A percentile compares a stretch with the other conserved stretches of the same genome.
Conservation (phyloP, 116 monocot species). For the Zostera marina region DNA sequence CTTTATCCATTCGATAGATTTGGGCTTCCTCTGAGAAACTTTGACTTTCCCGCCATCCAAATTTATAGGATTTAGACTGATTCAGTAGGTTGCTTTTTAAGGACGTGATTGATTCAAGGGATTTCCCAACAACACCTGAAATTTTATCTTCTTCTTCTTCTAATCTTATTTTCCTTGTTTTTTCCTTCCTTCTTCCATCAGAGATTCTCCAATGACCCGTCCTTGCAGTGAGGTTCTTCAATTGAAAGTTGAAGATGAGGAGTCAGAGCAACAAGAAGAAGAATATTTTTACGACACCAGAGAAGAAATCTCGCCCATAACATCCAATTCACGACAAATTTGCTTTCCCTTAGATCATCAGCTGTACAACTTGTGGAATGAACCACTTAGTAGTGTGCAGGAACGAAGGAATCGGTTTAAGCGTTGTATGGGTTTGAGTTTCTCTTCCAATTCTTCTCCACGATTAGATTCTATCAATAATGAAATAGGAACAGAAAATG, state of each 20-base stretch:
- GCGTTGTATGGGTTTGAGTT: slow-evolving; percentile 24
- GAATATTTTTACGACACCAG: slow-evolving; percentile 55
- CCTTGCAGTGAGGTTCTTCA: not conserved
- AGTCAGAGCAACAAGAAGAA: slow-evolving; percentile 18
- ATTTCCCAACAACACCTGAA: no score
- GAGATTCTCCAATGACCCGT: no score
- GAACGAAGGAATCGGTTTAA: slow-evolving; percentile 32
- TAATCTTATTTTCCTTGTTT: no score
- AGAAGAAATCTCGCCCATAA: slow-evolving; percentile 35
- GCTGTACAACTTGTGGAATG: slow-evolving; percentile 20
- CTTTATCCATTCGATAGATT: no score
- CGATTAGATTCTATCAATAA: not conserved
- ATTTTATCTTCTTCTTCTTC: no score
- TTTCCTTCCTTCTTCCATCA: no score
- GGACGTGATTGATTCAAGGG: no score
- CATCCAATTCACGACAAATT: slow-evolving; percentile 16
- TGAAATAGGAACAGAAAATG: not conserved
- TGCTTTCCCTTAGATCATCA: slow-evolving; percentile 6
- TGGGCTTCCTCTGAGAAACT: no score
- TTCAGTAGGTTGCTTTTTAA: no score
- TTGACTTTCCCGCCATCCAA: no score
- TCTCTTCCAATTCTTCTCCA: not conserved
- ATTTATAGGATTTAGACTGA: no score
- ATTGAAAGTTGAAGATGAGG: not conserved
- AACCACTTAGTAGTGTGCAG: slow-evolving; percentile 24